Evolutionary conservation across 1,284 basidiomycete genomes (phyloP).

Genomic region (Clitocybe nebularis): DNA sequence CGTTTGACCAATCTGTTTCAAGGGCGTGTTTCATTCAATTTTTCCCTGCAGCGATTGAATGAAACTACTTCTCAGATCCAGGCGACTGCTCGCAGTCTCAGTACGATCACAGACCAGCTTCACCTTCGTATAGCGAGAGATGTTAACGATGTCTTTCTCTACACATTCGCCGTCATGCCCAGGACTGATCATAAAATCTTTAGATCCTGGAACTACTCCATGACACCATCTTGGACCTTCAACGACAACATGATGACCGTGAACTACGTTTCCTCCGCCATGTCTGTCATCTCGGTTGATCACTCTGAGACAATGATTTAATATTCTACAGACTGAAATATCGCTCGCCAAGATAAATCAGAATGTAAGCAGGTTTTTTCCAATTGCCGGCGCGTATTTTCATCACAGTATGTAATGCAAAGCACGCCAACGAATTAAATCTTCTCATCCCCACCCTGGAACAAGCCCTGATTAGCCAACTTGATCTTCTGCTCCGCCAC

Average conservation of each 20-base stretch:
- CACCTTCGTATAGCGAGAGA: constrained; percentile 5
- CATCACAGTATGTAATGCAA: not conserved
- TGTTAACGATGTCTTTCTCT: constrained; percentile 10
- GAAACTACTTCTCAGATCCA: constrained; percentile 15
- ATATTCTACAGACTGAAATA: constrained; percentile 8
- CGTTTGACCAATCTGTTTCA: constrained; percentile 2
- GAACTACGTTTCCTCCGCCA: constrained; percentile 7
- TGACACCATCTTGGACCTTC: constrained; percentile 2
- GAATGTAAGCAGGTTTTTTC: constrained; percentile 33
- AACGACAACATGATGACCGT: constrained; percentile 6
- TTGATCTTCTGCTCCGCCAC: constrained; percentile 12
- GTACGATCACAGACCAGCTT: constrained; percentile 4
- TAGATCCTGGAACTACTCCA: constrained; percentile 11
- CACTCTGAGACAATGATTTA: not conserved
- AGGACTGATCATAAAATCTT: constrained; percentile 18
- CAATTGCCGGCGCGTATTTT: constrained; percentile 28
- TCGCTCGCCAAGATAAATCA: constrained; percentile 13
- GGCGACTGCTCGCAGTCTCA: constrained; percentile 6
- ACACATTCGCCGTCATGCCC: constrained; percentile 13
- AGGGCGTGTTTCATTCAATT: not conserved
- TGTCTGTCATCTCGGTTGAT: constrained; percentile 13
- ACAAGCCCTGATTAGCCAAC: constrained; percentile 10
- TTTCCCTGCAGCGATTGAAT: constrained; percentile 19
- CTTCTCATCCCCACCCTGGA: constrained; percentile 10
- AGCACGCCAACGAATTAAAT: constrained; percentile 17